Base-by-base conservation (phyloP, 805 yeast species). In the Suhomyces sp. region DNA sequence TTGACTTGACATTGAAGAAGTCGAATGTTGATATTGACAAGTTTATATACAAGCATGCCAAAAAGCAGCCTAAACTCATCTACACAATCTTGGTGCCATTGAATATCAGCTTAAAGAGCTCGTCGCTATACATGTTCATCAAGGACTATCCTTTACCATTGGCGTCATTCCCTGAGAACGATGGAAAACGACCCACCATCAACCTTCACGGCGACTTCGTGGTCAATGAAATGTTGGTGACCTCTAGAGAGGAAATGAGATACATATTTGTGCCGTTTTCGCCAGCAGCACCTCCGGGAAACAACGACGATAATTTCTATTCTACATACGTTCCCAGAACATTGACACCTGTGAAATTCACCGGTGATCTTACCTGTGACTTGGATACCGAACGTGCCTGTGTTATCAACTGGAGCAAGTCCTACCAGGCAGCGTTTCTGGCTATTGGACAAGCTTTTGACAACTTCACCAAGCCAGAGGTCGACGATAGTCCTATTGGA, bases 111-210 rank as follows among this genome's bases (percentile, higher is more conserved):
- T 59, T 84, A 9, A 69, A 63, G 51, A 77, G 82, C 35, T 68
- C 71, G 19, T 62, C 70, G 7, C 66, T 79, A 62, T 73, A 75
- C 33, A 63, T 81, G 31, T 75, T 71, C 50, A 59, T 84, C 13
- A 71, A 79, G 52, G 87, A 83, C 60, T 84, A 80, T 60, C 81
- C 85, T 1, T 57, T 83, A 2, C 88, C 91, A 0, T 58, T 85
- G 5, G 57, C 84, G 2, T 76, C 81, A 3, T 81, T 85, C 56
- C 80, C 80, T 2, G 59, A 59, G 9, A 66, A 62, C 50, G 56
- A 59, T 6, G 64, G 63, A 31, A 60, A 62, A 5, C 49, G 53
- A 7, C 69, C 72, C 0, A 64, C 71, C 0, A 59, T 75, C 46
- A 59, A 62, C 20, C 56, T 75, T 8, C 53, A 57, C 19, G 78